Percentiles rank a stretch among this genome's conserved stretches.
These are phyloP conservation scores for Aschersonia sp. DNA, from an alignment of 2,329 filamentous ascomycete species.

Conservation along the genomic window DNA sequence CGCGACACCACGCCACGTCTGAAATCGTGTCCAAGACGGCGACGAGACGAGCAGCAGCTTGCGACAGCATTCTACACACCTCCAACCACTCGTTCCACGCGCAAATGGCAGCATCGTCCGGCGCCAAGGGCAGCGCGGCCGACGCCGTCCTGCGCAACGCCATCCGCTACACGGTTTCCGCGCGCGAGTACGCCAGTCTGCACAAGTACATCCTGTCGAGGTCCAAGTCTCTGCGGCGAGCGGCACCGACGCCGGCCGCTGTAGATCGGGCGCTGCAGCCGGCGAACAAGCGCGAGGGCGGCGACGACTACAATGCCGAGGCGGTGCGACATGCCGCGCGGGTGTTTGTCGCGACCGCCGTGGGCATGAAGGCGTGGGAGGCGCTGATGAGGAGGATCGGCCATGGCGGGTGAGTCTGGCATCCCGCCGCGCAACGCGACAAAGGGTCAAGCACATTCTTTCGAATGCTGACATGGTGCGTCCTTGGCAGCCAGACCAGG, in stretches of 20 bases:
- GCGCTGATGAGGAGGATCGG: conserved; percentile 33
- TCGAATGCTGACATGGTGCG: too few relatives aligned
- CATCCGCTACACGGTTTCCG: conserved; percentile 72
- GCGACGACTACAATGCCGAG: conserved; percentile 55
- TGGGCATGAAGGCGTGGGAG: conserved; percentile 49
- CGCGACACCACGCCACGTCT: too few relatives aligned
- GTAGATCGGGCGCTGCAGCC: conserved; percentile 28
- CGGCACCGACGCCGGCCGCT: conserved; percentile 38
- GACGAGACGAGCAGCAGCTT: too few relatives aligned
- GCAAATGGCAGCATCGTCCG: not conserved
- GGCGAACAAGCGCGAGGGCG: conserved; percentile 9
- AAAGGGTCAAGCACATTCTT: too few relatives aligned
- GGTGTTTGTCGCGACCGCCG: conserved; percentile 50
- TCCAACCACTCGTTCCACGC: too few relatives aligned
- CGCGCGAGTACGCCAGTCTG: conserved; percentile 72
- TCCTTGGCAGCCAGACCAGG: not conserved
- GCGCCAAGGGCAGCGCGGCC: conserved; percentile 6
- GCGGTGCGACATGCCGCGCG: conserved; percentile 58
- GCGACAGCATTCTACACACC: too few relatives aligned
- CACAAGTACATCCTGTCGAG: conserved; percentile 73
- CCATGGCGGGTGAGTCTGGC: conserved; percentile 27
- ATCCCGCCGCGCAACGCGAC: too few relatives aligned
- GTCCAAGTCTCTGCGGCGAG: conserved; percentile 41
- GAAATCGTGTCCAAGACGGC: too few relatives aligned
- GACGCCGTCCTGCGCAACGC: conserved; percentile 74